phyloP scores from a whole-genome alignment of 768 basidiomycete genomes.

The Amanita molliuscula region DNA sequence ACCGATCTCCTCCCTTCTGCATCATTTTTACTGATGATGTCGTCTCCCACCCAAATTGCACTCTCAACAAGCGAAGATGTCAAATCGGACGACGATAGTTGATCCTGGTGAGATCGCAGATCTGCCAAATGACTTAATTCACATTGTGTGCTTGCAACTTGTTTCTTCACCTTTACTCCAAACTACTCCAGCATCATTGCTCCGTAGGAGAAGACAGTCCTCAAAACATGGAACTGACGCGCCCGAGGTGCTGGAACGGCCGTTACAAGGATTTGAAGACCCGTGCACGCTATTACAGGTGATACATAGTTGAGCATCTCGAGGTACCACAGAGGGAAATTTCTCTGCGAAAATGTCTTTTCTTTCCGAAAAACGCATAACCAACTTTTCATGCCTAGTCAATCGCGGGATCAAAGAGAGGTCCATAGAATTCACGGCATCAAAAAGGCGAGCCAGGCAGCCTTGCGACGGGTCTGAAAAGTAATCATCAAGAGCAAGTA shows the following conservation, averaged over 20 bases:
- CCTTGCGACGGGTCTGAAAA: slow-evolving; percentile 83
- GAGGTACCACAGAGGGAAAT: slow-evolving; percentile 35
- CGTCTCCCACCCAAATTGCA: slow-evolving; percentile 79
- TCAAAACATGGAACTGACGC: slow-evolving; percentile 66
- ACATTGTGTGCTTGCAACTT: slow-evolving; percentile 14
- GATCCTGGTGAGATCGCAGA: slow-evolving; percentile 16
- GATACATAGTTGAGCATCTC: slow-evolving; percentile 10
- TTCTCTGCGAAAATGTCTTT: slow-evolving; percentile 90
- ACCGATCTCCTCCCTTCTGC: slow-evolving; percentile 30
- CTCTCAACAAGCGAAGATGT: slow-evolving; percentile 74
- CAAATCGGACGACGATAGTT: slow-evolving; percentile 55
- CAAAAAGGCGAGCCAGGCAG: slow-evolving; percentile 82
- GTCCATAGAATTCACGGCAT: slow-evolving; percentile 90
- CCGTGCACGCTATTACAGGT: neutral
- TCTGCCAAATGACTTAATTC: slow-evolving; percentile 1
- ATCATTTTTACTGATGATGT: slow-evolving; percentile 28
- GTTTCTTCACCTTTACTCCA: slow-evolving; percentile 23
- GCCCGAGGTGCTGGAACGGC: slow-evolving; percentile 41
- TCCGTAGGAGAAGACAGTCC: slow-evolving; percentile 47
- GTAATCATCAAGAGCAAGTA: slow-evolving; percentile 94
- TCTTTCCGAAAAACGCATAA: slow-evolving; percentile 84
- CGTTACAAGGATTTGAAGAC: slow-evolving; percentile 18
- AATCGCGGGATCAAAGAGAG: slow-evolving; percentile 68
- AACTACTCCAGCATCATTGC: slow-evolving; percentile 16
- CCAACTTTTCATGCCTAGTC: slow-evolving; percentile 72